phyloP scores from a whole-genome alignment of 2,329 filamentous ascomycete genomes.

The Botrytis fragariae region DNA sequence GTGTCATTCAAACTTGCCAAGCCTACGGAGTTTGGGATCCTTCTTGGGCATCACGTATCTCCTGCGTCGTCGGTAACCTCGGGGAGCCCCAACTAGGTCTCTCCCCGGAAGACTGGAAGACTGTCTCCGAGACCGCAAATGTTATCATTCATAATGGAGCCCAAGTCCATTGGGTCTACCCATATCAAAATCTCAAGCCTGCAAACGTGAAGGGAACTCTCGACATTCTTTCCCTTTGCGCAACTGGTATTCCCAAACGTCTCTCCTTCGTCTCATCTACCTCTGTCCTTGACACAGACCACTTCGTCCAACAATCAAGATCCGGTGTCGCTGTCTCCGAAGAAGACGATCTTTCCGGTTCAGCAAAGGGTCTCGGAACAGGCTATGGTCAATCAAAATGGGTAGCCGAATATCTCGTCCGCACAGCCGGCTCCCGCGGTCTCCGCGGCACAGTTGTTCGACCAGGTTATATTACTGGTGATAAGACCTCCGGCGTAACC shows the following conservation, averaged over 20 bases:
- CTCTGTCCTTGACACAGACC: constrained; percentile 74
- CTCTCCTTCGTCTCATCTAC: constrained; percentile 84
- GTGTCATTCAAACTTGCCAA: constrained; percentile 64
- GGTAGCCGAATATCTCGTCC: constrained; percentile 66
- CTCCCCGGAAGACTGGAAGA: constrained; percentile 62
- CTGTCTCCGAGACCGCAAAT: constrained; percentile 64
- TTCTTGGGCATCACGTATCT: constrained; percentile 63
- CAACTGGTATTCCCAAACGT: constrained; percentile 72
- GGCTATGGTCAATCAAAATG: constrained; percentile 94
- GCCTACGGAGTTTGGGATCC: constrained; percentile 79
- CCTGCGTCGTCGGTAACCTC: constrained; percentile 71
- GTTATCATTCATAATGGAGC: constrained; percentile 81
- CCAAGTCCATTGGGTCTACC: constrained; percentile 75
- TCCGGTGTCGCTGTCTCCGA: constrained; percentile 67
- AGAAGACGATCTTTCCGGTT: constrained; percentile 74
- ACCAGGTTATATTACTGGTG: constrained; percentile 81
- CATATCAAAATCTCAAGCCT: constrained; percentile 67
- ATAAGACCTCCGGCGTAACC: constrained; percentile 65
- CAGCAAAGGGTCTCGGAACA: constrained; percentile 71
- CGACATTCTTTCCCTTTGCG: constrained; percentile 72
- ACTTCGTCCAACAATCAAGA: constrained; percentile 74
- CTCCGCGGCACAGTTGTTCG: constrained; percentile 74
- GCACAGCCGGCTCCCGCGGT: constrained; percentile 75
- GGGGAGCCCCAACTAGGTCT: constrained; percentile 71
- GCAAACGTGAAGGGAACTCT: constrained; percentile 82